Base-by-base conservation (phyloP, 2,329 filamentous ascomycete species). In the Neoarthrinium moseri region DNA sequence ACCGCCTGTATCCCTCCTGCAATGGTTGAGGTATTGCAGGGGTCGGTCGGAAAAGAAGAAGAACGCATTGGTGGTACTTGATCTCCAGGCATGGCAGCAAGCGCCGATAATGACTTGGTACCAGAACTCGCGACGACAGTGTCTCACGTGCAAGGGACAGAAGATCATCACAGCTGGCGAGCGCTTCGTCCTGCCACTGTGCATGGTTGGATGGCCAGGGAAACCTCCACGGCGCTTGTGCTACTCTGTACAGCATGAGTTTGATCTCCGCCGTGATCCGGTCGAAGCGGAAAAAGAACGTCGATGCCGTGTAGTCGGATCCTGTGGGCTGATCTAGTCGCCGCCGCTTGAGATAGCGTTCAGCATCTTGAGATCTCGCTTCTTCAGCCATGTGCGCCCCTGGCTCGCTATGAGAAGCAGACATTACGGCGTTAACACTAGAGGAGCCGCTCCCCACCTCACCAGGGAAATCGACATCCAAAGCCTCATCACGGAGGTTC, bases 401-500 rank as follows among this genome's bases (percentile, higher is more conserved):
- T 20, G 29, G 22, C 10, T 36, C 10, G n/a, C 7, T 21, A 6
- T 20, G 13, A 6, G 8, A 26, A 20, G 30, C 7, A 10, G 43
- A 12, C 10, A 36, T 29, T 4, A 39, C 35, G 6, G 36, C 36
- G 3, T 35, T 40, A 7, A n/a, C 22, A 27, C 32, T 34, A 17
- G 37, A 24, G 7, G 29, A 26, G 22, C 32, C 27, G 3, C 24
- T 41, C 20, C 36, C 27, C 11, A 33, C 18, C 11, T 40, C 52
- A 10, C 42, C 36, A 49, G 21, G 44, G 51, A 77, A 74, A 27
- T 74, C 60, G 13, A 78, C 60, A 13, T 80, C 76, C 32, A 76
- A 78, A 0, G 73, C 76, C 50, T 81, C 77, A 36, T 81, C 77
- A 36, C 77, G 63, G 2, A 81, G 53, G 0, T 76, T 76, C 41